phyloP scores from a whole-genome alignment of 345 rosid genomes.

The Passiflora organensis region DNA sequence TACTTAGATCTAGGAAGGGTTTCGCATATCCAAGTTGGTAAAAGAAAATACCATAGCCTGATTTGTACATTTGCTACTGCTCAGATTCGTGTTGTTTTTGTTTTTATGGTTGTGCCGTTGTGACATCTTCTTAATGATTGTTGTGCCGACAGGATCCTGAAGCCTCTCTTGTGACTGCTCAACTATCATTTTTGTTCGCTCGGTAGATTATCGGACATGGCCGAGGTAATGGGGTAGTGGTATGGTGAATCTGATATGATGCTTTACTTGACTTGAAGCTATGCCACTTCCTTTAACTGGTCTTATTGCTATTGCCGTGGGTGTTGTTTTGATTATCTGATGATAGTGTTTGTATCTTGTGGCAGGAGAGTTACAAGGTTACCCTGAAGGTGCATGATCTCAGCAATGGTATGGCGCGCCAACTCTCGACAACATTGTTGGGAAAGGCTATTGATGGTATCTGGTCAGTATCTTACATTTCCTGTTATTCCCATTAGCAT shows the following conservation, averaged over 20 bases:
- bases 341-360: constrained; percentile 9
- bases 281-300: neutral
- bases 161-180: constrained; percentile 35
- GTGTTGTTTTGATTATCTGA: neutral
- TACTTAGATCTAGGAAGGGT: too few species aligned
- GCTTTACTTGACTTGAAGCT: neutral
- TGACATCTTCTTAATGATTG: too few species aligned
- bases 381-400: constrained; percentile 78
- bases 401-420: constrained; percentile 91
- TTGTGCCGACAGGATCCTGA: neutral
- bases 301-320: neutral
- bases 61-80: too few species aligned
- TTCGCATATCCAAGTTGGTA: too few species aligned
- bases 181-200: neutral
- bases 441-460: constrained; percentile 90
- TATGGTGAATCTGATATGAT: neutral
- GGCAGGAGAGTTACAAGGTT: constrained; percentile 74
- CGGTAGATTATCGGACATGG: constrained; percentile 34
- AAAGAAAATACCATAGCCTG: too few species aligned
- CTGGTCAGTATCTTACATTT: constrained; percentile 47
- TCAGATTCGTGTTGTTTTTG: too few species aligned
- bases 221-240: constrained; percentile 45
- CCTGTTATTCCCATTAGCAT: too few species aligned
- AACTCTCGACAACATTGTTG: constrained; percentile 66
- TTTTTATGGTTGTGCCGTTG: too few species aligned